Percentiles rank a stretch among this genome's conserved stretches.
Evolutionary conservation across 257 asterid genomes (phyloP).

Genomic region (Avicennia marina): DNA sequence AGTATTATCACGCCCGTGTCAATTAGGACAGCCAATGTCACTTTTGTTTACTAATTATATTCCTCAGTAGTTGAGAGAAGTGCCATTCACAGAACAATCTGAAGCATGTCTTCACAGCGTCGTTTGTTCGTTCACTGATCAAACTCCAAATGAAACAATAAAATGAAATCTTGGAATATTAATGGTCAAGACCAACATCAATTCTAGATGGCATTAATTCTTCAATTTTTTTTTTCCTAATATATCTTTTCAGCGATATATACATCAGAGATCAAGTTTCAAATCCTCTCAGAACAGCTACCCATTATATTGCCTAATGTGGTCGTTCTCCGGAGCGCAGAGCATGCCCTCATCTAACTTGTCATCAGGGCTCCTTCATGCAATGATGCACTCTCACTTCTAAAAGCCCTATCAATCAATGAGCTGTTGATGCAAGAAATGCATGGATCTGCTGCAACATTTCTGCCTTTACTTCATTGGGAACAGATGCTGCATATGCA

Average conservation of each 20-base stretch:
- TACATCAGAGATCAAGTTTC: too few species aligned
- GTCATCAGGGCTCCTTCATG: background rate
- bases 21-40: background rate
- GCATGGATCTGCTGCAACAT: constrained; percentile 59
- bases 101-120: too few species aligned
- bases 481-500: constrained; percentile 54
- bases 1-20: background rate
- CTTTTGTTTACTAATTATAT: background rate
- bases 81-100: too few species aligned
- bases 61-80: background rate
- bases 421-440: constrained; percentile 46
- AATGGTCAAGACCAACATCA: too few species aligned
- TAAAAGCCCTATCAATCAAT: constrained; percentile 32
- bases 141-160: too few species aligned
- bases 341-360: background rate
- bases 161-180: too few species aligned
- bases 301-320: too few species aligned
- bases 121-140: too few species aligned
- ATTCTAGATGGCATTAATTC: too few species aligned
- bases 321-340: constrained; percentile 2
- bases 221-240: too few species aligned
- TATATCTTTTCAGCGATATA: too few species aligned
- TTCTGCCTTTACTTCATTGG: constrained; percentile 72
- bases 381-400: background rate
- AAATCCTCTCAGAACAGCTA: too few species aligned